Evolutionary conservation across 129 eudicot genomes (phyloP), one percentile per base, ranked within the genome.

Genomic region (Escallonia rubra): DNA sequence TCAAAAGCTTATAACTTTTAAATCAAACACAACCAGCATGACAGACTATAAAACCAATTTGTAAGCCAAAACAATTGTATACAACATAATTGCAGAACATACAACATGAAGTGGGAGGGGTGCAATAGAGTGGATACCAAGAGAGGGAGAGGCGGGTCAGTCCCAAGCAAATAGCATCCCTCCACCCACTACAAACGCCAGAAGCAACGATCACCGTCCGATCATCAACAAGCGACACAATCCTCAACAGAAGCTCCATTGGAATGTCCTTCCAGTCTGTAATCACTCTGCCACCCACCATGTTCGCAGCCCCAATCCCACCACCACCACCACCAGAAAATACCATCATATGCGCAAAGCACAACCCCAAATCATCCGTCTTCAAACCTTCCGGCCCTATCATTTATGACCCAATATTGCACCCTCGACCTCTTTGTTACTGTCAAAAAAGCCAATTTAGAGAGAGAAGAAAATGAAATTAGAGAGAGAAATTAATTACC

Each of bases 201-300:
- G 96, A 83, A 76, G 94, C 91, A 66, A 82, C 88, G n/a, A 91
- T 66, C 16, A 79, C 83, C 68, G 84, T 83, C 76, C 74, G 88
- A 83, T 86, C 90, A 81, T 90, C 90, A 58, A 86, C 83, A 70
- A 81, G 80, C 10, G 78, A 81, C 6, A 79, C 39, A 52, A 86
- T 83, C 73, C 86, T 69, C 77, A 90, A 38, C 80, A 90, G 76
- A 65, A 90, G 79, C 81, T 91, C 97, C 88, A 83, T 81, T 6
- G 97, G 97, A 10, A 91, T 88, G 68, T 91, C 97, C 59, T 76
- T 88, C 97, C 97, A 91, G 41, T 88, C 88, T 6, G 69, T 79
- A 12, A 76, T 75, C 78, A 78, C 62, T 61, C 74, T 59, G 42
- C 74, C 77, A 10, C 59, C 74, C 2, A 56, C 74, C 76, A 74